These are phyloP conservation scores for Chrysoporthe puriensis DNA, from an alignment of 2,329 filamentous ascomycete species.

Conservation along the genomic window DNA sequence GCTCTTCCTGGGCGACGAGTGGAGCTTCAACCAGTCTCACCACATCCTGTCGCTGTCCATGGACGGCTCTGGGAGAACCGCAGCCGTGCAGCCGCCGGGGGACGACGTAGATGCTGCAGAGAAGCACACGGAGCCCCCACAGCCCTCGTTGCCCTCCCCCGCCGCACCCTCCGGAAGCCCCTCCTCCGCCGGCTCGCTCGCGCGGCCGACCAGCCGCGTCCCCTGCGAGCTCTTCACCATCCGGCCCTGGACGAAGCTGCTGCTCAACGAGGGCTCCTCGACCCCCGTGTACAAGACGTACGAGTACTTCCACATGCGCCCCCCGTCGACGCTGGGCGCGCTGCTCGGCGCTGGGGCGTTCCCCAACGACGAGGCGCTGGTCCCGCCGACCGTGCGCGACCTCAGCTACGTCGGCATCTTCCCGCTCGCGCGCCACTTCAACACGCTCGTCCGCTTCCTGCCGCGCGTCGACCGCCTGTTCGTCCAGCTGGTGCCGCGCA, in stretches of 20 bases:
- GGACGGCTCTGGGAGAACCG: neutral
- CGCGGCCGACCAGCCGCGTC: constrained; percentile 25
- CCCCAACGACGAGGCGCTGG: constrained; percentile 38
- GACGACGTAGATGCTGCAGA: no score
- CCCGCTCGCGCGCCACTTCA: constrained; percentile 41
- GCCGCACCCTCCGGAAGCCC: neutral
- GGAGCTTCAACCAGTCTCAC: constrained; percentile 66
- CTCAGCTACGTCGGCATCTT: constrained; percentile 69
- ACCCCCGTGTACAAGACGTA: no score
- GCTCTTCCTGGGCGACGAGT: constrained; percentile 60
- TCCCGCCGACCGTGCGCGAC: constrained; percentile 49
- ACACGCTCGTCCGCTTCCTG: constrained; percentile 51
- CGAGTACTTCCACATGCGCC: no score
- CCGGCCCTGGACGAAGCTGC: constrained; percentile 66
- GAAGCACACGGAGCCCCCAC: no score
- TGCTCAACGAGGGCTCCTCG: constrained; percentile 73
- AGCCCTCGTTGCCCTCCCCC: no score
- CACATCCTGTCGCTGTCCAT: constrained; percentile 61
- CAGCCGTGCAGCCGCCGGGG: no score
- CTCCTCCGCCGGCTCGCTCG: constrained; percentile 13
- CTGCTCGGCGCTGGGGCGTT: no score
- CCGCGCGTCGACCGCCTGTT: constrained; percentile 57
- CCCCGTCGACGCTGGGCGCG: no score
- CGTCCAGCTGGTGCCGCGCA: constrained; percentile 52
- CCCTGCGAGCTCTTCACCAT: constrained; percentile 55